phyloP scores from a whole-genome alignment of 1,139 yeast genomes.

The Hyphopichia wangnamkhiaoensis region DNA sequence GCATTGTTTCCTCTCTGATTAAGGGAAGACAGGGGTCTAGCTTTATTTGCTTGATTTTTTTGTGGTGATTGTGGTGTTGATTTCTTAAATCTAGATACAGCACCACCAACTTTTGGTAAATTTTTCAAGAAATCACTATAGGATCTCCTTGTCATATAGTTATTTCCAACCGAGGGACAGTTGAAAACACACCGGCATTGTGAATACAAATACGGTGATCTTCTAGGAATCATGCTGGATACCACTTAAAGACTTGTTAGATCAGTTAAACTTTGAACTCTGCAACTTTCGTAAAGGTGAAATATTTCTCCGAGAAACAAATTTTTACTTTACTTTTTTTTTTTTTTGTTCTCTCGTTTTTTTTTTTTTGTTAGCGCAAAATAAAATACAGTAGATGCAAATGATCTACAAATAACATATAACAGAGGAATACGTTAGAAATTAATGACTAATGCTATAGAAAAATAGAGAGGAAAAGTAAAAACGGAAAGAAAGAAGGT shows the following conservation, averaged over 20 bases:
- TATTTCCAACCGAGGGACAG: not conserved
- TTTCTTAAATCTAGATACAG: conserved; percentile 19
- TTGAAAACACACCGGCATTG: not conserved
- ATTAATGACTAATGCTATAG: not conserved
- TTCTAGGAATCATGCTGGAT: not conserved
- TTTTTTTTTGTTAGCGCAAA: too few species aligned
- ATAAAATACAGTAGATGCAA: too few species aligned
- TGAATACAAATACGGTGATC: not conserved
- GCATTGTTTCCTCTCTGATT: too few species aligned
- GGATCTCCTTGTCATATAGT: conserved; percentile 6
- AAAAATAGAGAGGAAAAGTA: not conserved
- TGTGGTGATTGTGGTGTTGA: conserved; percentile 8
- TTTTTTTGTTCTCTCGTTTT: too few species aligned
- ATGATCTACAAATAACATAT: too few species aligned
- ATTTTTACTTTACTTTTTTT: too few species aligned
- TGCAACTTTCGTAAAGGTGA: too few species aligned
- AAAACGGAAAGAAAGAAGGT: not conserved
- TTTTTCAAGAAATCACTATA: conserved; percentile 25
- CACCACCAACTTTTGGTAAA: conserved; percentile 28
- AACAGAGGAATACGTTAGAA: too few species aligned
- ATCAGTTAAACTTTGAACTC: too few species aligned
- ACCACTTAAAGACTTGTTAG: too few species aligned
- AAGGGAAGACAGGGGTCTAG: not conserved
- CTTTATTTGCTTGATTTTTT: not conserved
- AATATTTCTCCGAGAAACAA: too few species aligned